Conservation (phyloP, 2,329 filamentous ascomycete species). For the Chrysoporthe deuterocubensis region DNA sequence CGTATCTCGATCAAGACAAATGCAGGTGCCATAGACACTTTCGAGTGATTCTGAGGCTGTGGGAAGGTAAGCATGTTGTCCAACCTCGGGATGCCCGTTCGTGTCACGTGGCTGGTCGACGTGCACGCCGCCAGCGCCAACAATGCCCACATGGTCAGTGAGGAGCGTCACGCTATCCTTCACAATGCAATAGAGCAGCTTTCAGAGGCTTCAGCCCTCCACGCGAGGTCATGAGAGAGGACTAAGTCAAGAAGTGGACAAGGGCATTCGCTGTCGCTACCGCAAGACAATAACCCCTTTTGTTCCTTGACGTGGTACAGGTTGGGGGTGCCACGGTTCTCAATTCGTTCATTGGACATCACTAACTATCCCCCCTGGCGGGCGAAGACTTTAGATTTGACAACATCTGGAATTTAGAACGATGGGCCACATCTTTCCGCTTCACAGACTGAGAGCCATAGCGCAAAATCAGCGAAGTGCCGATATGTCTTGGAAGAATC, state of each 20-base stretch:
- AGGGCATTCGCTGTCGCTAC: too few relatives aligned
- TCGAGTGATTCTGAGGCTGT: neutral
- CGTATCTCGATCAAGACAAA: neutral
- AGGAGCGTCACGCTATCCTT: neutral
- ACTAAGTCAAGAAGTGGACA: neutral
- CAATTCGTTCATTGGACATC: neutral
- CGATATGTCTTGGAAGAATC: neutral
- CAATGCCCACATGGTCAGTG: neutral
- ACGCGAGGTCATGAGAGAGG: neutral
- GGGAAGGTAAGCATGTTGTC: neutral
- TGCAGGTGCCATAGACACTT: neutral
- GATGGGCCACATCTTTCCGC: too few relatives aligned
- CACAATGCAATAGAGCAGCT: neutral
- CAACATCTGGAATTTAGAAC: neutral
- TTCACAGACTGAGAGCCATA: neutral
- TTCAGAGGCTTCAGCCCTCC: neutral
- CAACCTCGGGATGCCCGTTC: neutral
- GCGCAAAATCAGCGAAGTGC: neutral
- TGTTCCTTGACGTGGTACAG: neutral
- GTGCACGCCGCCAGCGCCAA: neutral
- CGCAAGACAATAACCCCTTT: too few relatives aligned
- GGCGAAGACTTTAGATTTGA: neutral
- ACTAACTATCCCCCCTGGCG: neutral
- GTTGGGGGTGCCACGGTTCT: neutral
- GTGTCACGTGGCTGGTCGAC: neutral